Evolutionary conservation across 768 basidiomycete genomes (phyloP).

Genomic region (Neoboletus brunneissimus): DNA sequence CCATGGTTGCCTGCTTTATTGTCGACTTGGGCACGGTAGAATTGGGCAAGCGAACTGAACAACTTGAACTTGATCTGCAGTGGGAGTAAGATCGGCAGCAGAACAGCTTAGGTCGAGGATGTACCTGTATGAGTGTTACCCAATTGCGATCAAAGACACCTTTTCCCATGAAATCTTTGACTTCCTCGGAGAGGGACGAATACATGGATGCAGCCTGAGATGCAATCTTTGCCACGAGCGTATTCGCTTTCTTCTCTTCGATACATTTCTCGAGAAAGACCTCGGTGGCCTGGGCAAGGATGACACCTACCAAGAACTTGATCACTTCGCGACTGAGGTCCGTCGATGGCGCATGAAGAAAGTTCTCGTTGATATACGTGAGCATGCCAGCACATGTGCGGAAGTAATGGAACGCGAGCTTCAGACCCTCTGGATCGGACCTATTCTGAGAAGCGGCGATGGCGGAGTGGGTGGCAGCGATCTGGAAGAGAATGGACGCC

Average conservation of each 20-base stretch:
- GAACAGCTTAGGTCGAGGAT: slow-evolving; percentile 7
- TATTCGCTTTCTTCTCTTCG: slow-evolving; percentile 85
- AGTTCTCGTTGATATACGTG: slow-evolving; percentile 99
- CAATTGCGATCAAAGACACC: slow-evolving; percentile 95
- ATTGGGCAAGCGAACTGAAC: slow-evolving; percentile 82
- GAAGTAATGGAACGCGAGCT: slow-evolving; percentile 91
- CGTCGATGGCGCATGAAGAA: slow-evolving; percentile 94
- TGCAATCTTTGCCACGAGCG: slow-evolving; percentile 80
- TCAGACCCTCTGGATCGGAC: slow-evolving; percentile 87
- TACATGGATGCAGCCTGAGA: slow-evolving; percentile 84
- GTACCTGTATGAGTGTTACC: slow-evolving; percentile 81
- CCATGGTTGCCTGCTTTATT: slow-evolving; percentile 76
- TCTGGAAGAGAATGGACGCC: slow-evolving; percentile 95
- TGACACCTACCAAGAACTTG: slow-evolving; percentile 86
- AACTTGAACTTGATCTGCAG: slow-evolving; percentile 86
- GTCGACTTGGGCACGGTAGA: slow-evolving; percentile 82
- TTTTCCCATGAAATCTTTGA: slow-evolving; percentile 95
- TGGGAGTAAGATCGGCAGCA: slow-evolving; percentile 3
- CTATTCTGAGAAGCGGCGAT: slow-evolving; percentile 85
- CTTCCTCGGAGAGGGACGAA: slow-evolving; percentile 78
- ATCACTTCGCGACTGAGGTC: slow-evolving; percentile 93
- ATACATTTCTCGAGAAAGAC: slow-evolving; percentile 93
- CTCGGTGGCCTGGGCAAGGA: slow-evolving; percentile 92
- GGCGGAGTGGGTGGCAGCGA: slow-evolving; percentile 89
- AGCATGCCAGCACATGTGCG: slow-evolving; percentile 92